Conservation (phyloP, 345 rosid species). For the Brassica juncea region DNA sequence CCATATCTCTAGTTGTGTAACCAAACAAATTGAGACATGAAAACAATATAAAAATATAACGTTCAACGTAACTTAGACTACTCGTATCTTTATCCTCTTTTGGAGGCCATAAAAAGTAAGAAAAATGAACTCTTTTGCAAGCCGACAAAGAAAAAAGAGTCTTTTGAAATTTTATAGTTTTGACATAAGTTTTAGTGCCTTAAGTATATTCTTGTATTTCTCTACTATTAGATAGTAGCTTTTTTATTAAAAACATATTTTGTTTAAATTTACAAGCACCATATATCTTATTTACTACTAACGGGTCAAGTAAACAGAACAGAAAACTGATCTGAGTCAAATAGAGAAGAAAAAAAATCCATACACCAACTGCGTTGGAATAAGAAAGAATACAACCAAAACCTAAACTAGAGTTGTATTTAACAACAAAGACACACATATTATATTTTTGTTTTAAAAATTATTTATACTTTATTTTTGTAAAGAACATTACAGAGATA, state of each 20-base stretch:
- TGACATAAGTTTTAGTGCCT: slow-evolving; percentile 28
- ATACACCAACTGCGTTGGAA: not conserved
- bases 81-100: slow-evolving; percentile 38
- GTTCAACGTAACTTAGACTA: slow-evolving; percentile 38
- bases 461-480: no score
- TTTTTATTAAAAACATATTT: not conserved
- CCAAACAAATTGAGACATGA: not conserved
- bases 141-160: slow-evolving; percentile 30
- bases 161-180: slow-evolving; percentile 25
- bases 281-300: not conserved
- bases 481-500: not conserved
- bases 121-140: slow-evolving; percentile 35
- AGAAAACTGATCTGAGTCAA: not conserved
- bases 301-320: not conserved
- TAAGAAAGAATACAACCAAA: not conserved
- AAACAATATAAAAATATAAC: not conserved
- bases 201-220: slow-evolving; percentile 31
- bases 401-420: not conserved
- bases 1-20: not conserved
- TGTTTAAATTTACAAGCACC: not conserved
- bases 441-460: not conserved
- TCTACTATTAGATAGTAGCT: slow-evolving; percentile 1
- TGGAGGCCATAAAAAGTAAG: slow-evolving; percentile 28
- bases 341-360: not conserved
- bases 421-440: not conserved